A percentile compares a stretch with the other conserved stretches of the same genome.
These are phyloP conservation scores for Aspergillus ochraceus DNA, from an alignment of 2,329 filamentous ascomycete genomes.

Conservation along the genomic window DNA sequence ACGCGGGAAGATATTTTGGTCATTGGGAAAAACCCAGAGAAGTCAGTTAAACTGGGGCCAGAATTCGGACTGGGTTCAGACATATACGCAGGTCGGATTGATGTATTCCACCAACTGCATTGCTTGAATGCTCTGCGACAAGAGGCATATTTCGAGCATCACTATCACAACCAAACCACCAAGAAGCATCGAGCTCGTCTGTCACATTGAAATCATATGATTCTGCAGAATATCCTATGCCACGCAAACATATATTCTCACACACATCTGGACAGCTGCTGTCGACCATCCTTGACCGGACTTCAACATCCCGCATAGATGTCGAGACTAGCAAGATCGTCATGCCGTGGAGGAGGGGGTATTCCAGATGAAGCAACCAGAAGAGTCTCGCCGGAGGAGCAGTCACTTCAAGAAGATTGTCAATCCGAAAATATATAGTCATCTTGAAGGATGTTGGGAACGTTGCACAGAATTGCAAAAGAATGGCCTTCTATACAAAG, in stretches of 20 bases:
- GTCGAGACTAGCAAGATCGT: not conserved
- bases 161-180: not conserved
- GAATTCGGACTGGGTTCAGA: constrained; percentile 6
- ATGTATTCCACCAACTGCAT: constrained; percentile 9
- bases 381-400: not conserved
- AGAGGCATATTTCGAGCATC: constrained; percentile 4
- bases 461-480: not conserved
- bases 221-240: constrained; percentile 5
- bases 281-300: not conserved
- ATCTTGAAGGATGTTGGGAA: not conserved
- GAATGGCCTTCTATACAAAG: not conserved
- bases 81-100: constrained; percentile 4
- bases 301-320: constrained; percentile 1
- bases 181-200: not conserved
- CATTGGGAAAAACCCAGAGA: constrained; percentile 2
- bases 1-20: constrained; percentile 2
- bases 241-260: not conserved
- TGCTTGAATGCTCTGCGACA: constrained; percentile 6
- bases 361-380: no score
- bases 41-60: not conserved
- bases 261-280: not conserved
- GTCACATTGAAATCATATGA: not conserved
- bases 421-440: not conserved
- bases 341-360: not conserved
- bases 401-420: not conserved